Percentiles rank a stretch among this genome's conserved stretches.
Conservation (phyloP, 2,329 filamentous ascomycete genomes). For the Trichoderma pleuroti region DNA sequence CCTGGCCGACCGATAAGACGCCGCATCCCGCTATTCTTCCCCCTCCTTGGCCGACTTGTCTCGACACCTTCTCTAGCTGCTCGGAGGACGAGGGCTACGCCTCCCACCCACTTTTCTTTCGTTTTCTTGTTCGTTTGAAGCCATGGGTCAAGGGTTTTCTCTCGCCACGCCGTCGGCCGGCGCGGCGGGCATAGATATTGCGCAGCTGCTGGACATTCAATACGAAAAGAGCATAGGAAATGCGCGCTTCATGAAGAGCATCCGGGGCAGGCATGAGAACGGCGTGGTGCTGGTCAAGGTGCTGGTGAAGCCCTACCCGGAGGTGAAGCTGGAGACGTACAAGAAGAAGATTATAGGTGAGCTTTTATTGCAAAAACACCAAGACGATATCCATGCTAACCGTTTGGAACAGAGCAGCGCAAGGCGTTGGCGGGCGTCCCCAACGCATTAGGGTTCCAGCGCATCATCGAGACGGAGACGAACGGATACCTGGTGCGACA, state of each 20-base stretch:
- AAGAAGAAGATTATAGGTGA: constrained; percentile 71
- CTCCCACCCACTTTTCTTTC: constrained; percentile 1
- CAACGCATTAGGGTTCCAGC: constrained; percentile 86
- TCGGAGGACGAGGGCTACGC: not conserved
- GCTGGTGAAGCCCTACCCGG: constrained; percentile 84
- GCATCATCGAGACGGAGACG: constrained; percentile 84
- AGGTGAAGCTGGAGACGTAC: constrained; percentile 76
- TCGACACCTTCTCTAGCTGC: not conserved
- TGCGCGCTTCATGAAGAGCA: constrained; percentile 94
- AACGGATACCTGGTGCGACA: constrained; percentile 93
- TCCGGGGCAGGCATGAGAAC: constrained; percentile 84
- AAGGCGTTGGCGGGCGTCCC: constrained; percentile 76
- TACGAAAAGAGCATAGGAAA: constrained; percentile 92
- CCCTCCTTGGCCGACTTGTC: not conserved
- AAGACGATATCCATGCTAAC: not conserved
- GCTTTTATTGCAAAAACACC: constrained; percentile 26
- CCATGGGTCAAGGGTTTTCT: constrained; percentile 96
- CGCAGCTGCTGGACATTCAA: constrained; percentile 82
- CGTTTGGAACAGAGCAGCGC: constrained; percentile 61
- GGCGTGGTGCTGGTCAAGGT: constrained; percentile 92
- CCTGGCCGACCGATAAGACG: constrained; percentile 17
- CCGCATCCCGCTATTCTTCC: not conserved
- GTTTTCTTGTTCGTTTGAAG: not conserved
- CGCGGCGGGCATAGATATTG: constrained; percentile 87
- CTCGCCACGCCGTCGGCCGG: constrained; percentile 87